Conservation (phyloP, 257 asterid species). For the Cinchona pubescens region DNA sequence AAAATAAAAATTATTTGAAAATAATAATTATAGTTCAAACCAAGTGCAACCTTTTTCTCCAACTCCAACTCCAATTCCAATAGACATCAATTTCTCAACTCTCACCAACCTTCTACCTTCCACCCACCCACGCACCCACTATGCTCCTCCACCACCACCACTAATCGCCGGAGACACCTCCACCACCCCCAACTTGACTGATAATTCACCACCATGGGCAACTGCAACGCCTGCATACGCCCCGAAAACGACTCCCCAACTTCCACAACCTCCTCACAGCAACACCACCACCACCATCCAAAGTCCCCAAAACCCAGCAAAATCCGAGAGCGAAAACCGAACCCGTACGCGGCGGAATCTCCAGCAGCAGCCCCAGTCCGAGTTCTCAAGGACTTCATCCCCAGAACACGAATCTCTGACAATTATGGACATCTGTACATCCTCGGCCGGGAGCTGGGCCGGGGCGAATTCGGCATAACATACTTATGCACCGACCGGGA, state of each 20-base stretch:
- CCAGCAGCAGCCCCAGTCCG: slow-evolving; percentile 42
- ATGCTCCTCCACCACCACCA: slow-evolving; percentile 26
- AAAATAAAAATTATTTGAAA: too few relatives aligned
- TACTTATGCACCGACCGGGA: slow-evolving; percentile 89
- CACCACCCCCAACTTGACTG: background rate
- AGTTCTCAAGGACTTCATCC: slow-evolving; percentile 67
- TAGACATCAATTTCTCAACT: slow-evolving; percentile 15
- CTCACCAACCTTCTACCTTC: slow-evolving; percentile 18
- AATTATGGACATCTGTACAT: too few relatives aligned
- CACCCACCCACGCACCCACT: slow-evolving; percentile 13
- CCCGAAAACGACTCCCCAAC: slow-evolving; percentile 35
- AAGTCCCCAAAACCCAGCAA: slow-evolving; percentile 39
- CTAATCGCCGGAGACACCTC: slow-evolving; percentile 32
- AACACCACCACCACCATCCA: slow-evolving; percentile 11
- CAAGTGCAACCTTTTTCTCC: too few relatives aligned
- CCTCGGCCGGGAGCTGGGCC: slow-evolving; percentile 90
- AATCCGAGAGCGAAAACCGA: slow-evolving; percentile 48
- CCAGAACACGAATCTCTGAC: slow-evolving; percentile 59
- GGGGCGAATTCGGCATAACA: slow-evolving; percentile 92
- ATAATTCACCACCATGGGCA: slow-evolving; percentile 52
- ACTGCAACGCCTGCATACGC: slow-evolving; percentile 78
- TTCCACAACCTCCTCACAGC: slow-evolving; percentile 11
- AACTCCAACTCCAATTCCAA: too few relatives aligned
- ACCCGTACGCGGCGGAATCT: slow-evolving; percentile 59
- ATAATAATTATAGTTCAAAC: too few relatives aligned